Evolutionary conservation across 2,329 filamentous ascomycete genomes (phyloP), one percentile per base, ranked within the genome.

Genomic region (Fusarium concolor): DNA sequence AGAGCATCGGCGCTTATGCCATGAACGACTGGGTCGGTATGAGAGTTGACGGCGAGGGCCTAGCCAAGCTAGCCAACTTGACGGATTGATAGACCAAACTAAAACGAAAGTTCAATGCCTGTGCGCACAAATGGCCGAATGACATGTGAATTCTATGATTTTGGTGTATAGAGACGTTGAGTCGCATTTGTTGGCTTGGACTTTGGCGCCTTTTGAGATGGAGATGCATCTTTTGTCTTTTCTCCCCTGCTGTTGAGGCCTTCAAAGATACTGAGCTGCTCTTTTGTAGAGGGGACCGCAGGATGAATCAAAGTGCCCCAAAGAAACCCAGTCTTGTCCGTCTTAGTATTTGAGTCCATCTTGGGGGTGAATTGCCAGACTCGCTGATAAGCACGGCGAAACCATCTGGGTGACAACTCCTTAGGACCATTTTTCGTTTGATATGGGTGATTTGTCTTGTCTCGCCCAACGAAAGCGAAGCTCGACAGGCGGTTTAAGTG

Each of bases 1-100:
- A 90, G 78, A 85, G 83, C 61, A 86, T 90, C 52, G 92, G 92
- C 2, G 92, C 92, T 2, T 83, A 80, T 70, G 81, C 83, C 68
- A 88, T 90, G 89, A 81, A 83, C 63, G 90, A 91, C 60, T 95
- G 92, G 92, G 86, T 92, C 17, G 87, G 87, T 3, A 89, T 95
- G 87, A 85, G 92, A 33, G 89, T 94, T 2, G 91, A 94, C 60
- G 87, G 89, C 5, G 86, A 91, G 17, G 86, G 80, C 1, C 75
- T 95, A 78, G 80, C 76, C 28, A 89, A 86, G 79, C 76, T 94
- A 73, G 90, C 87, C 11, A 76, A 74, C 17, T 68, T 85, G 69
- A 67, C 76, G 35, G 75, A 79, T 44, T 78, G 70, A 63, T 64
- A 47, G 38, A 51, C 31, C 14, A 17, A 52, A 59, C 52, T 11